Base-by-base conservation (phyloP, 352 stramenopile genomes). In the Globisporangium abappressorium region DNA sequence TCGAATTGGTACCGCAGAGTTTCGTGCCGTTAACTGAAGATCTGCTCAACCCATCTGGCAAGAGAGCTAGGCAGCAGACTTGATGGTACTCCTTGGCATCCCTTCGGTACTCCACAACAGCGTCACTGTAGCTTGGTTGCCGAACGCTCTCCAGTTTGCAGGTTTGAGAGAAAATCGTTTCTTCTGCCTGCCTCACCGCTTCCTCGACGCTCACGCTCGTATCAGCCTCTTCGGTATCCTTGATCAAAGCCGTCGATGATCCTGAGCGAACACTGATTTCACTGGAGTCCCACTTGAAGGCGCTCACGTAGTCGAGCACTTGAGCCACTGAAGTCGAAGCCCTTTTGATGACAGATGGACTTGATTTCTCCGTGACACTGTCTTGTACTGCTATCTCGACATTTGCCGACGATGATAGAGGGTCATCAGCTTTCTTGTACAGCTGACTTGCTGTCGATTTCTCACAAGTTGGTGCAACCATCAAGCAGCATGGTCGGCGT, bases 281-380 rank as follows among this genome's bases (percentile, higher is more conserved):
- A 15, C 34, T 57, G 4, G 22, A 51, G 14, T 57, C 60, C 60
- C 60, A 65, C 59, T 57, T 24, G 43, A 65, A 57, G 5, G 43
- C 59, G 34, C 22, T 33, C 26, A 65, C 59, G 22, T 65, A 65
- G 28, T 65, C 59, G 15, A 57, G n/a, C 46, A 28, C 43, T 30
- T 24, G 59, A 15, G 12, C 5, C 24, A 22, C 18, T 18, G 53
- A 1, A 57, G 53, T 20, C 15, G 54, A 43, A 34, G 54, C 18
- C 26, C 43, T 11, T n/a, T 3, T 24, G 43, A 34, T 8, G 26
- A 36, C 11, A 18, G n/a, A 15, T 3, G 22, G 6, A 2, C 11
- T 47, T 5, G 24, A 36, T 6, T 43, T 61, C 20, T 61, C 15
- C 18, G 30, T 30, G 18, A 9, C 8, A 26, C 3, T 12, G 18